Percentiles rank a stretch among this genome's conserved stretches.
Evolutionary conservation across 78 protist species (phyloP).

Genomic region (Protostelium mycophagum): DNA sequence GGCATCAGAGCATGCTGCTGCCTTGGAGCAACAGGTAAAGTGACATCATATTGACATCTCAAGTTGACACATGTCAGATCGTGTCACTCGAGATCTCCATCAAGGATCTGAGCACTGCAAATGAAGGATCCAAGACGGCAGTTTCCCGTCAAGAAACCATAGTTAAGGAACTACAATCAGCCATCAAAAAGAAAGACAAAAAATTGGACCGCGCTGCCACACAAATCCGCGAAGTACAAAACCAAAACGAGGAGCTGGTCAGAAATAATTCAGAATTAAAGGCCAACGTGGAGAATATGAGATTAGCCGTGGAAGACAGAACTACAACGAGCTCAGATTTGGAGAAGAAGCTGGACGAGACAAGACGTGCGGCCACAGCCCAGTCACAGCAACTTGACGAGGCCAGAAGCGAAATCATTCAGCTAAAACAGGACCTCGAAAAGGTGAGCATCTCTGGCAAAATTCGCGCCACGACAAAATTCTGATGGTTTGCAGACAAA

Average conservation of each 20-base stretch:
- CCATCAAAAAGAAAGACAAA: no score
- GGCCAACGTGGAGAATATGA: not conserved
- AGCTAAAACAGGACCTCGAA: not conserved
- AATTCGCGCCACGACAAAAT: not conserved
- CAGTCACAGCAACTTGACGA: not conserved
- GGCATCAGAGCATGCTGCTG: not conserved
- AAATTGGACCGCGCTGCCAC: no score
- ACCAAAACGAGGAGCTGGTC: no score
- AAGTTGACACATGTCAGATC: no score
- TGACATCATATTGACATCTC: no score
- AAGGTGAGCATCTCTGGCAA: no score
- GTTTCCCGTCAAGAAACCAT: no score
- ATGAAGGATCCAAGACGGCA: no score
- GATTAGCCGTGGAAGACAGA: not conserved
- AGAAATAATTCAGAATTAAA: not conserved
- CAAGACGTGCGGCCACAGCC: not conserved
- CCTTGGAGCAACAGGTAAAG: not conserved
- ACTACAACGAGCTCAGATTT: not conserved
- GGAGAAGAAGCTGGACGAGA: not conserved
- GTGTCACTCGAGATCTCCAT: no score
- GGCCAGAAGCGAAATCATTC: not conserved
- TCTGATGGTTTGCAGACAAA: not conserved
- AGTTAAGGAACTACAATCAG: no score
- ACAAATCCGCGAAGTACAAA: no score
- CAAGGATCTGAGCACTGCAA: no score